Percentiles rank a stretch among this genome's conserved stretches.
phyloP scores from a whole-genome alignment of 108 stramenopile genomes.

The Thalassiosira profunda region DNA sequence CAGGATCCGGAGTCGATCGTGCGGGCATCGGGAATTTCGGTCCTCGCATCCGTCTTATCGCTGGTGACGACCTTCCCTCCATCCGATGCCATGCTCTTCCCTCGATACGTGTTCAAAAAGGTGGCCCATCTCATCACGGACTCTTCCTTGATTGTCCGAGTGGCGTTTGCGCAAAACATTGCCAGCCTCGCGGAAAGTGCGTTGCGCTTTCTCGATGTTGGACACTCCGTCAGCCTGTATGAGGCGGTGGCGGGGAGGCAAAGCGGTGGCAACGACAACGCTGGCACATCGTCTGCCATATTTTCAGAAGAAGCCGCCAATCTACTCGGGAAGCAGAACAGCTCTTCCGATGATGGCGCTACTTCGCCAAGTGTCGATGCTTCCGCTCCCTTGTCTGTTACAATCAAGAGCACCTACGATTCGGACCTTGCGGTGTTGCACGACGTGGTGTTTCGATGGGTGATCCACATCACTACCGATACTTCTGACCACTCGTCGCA shows the following conservation, averaged over 20 bases:
- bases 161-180: slow-evolving; percentile 89
- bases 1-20: slow-evolving; percentile 92
- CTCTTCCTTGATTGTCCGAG: slow-evolving; percentile 78
- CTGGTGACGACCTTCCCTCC: slow-evolving; percentile 85
- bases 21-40: slow-evolving; percentile 77
- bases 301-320: slow-evolving; percentile 40
- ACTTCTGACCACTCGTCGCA: slow-evolving; percentile 84
- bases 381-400: slow-evolving; percentile 18
- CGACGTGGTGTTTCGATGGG: slow-evolving; percentile 86
- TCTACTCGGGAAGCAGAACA: slow-evolving; percentile 22
- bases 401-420: slow-evolving; percentile 75
- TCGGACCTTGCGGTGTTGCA: slow-evolving; percentile 79
- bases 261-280: background rate
- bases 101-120: slow-evolving; percentile 95
- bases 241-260: slow-evolving; percentile 65
- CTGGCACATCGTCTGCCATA: background rate
- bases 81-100: slow-evolving; percentile 93
- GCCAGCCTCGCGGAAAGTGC: slow-evolving; percentile 87
- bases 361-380: background rate
- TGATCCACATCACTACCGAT: slow-evolving; percentile 90
- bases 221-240: slow-evolving; percentile 81
- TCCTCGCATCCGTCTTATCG: slow-evolving; percentile 70
- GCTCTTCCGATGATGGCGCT: background rate
- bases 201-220: slow-evolving; percentile 89
- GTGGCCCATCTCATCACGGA: slow-evolving; percentile 90